A percentile compares a stretch with the other conserved stretches of the same genome.
phyloP scores from a whole-genome alignment of 169 alveolate genomes.

The Plasmodium adleri region DNA sequence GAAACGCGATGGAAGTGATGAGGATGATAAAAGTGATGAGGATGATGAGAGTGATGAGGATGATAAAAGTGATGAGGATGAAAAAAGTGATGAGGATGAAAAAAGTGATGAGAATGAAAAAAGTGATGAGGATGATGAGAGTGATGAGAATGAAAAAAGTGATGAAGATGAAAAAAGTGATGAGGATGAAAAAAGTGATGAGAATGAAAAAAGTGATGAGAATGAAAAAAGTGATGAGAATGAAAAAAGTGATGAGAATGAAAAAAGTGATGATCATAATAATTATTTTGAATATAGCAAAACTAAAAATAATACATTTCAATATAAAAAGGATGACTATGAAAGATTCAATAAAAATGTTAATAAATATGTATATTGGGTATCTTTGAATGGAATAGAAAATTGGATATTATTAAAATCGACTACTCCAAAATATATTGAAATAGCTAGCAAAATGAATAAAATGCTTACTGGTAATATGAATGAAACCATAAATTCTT shows the following conservation, averaged over 20 bases:
- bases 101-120: too few species aligned
- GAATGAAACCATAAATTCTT: slow-evolving; percentile 47
- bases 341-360: slow-evolving; percentile 40
- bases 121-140: too few species aligned
- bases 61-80: too few species aligned
- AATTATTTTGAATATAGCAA: neutral
- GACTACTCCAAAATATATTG: slow-evolving; percentile 41
- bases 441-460: slow-evolving; percentile 33
- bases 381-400: slow-evolving; percentile 38
- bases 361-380: slow-evolving; percentile 62
- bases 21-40: neutral
- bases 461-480: slow-evolving; percentile 49
- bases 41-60: neutral
- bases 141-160: too few species aligned
- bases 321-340: slow-evolving; percentile 47
- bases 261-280: too few species aligned
- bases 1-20: neutral
- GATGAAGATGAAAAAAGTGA: neutral
- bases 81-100: neutral
- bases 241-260: too few species aligned
- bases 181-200: neutral
- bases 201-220: neutral
- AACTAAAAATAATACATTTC: neutral
- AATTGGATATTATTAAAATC: slow-evolving; percentile 50
- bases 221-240: too few species aligned